Conservation (phyloP, 176 grass and related monocot genomes). For the Rhynchospora tenuis region DNA sequence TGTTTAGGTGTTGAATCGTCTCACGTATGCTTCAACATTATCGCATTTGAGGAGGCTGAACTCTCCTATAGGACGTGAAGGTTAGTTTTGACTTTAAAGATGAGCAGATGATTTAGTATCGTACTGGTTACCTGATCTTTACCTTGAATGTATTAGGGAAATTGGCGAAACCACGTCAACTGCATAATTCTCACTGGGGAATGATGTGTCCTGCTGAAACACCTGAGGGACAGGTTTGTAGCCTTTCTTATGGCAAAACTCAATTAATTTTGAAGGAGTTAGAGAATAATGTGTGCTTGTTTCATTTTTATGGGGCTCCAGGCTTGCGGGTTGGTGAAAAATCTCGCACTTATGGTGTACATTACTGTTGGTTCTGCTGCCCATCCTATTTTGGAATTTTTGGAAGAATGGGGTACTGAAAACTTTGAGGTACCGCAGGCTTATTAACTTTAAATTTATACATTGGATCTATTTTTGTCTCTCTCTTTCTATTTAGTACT, state of each 20-base stretch:
- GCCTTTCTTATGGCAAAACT: not conserved
- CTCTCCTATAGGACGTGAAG: slow-evolving; percentile 98
- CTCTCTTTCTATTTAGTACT: slow-evolving; percentile 19
- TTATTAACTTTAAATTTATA: slow-evolving; percentile 13
- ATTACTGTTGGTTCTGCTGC: slow-evolving; percentile 95
- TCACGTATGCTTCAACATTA: slow-evolving; percentile 95
- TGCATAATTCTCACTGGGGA: slow-evolving; percentile 98
- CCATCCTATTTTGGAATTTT: slow-evolving; percentile 99
- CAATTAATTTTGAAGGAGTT: not conserved
- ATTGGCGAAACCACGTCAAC: slow-evolving; percentile 87
- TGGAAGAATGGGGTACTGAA: slow-evolving; percentile 99
- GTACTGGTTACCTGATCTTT: not conserved
- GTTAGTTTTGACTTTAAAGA: slow-evolving; percentile 34
- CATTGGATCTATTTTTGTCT: not conserved
- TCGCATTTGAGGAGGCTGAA: slow-evolving; percentile 97
- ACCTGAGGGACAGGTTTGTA: slow-evolving; percentile 80
- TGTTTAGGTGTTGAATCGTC: slow-evolving; percentile 86
- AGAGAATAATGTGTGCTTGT: slow-evolving; percentile 12
- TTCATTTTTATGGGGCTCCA: slow-evolving; percentile 28
- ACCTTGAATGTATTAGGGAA: slow-evolving; percentile 55
- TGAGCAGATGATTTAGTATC: not conserved
- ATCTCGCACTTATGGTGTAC: slow-evolving; percentile 96
- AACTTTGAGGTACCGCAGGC: slow-evolving; percentile 82
- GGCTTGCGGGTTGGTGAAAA: slow-evolving; percentile 99
- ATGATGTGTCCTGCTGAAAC: slow-evolving; percentile 99